Conservation (phyloP, 108 stramenopile genomes). For the Cylindrotheca fusiformis region DNA sequence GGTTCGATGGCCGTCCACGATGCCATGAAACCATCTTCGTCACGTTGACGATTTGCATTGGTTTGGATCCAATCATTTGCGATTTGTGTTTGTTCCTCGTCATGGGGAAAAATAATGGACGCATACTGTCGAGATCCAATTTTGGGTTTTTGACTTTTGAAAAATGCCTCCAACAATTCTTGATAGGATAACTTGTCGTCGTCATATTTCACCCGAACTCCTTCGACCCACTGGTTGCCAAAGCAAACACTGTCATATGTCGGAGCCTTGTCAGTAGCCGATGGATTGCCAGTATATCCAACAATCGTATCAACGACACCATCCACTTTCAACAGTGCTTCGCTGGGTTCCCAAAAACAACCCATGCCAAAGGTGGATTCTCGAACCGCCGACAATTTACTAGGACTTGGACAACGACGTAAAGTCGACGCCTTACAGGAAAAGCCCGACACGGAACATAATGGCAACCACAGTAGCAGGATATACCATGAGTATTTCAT, state of each 20-base stretch:
- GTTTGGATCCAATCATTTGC: constrained; percentile 22
- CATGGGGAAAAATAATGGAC: constrained; percentile 64
- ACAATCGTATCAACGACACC: constrained; percentile 65
- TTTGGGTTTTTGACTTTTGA: constrained; percentile 61
- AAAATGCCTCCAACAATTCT: constrained; percentile 59
- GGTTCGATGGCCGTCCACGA: constrained; percentile 55
- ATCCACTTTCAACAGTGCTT: constrained; percentile 52
- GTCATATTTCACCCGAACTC: constrained; percentile 60
- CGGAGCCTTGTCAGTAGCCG: constrained; percentile 37
- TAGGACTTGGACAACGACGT: no score
- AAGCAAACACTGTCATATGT: constrained; percentile 66
- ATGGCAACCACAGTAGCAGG: no score
- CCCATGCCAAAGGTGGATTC: constrained; percentile 76
- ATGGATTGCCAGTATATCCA: constrained; percentile 67
- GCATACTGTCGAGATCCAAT: constrained; percentile 65
- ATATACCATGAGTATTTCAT: no score
- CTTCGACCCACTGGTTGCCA: constrained; percentile 47
- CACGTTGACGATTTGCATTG: constrained; percentile 11
- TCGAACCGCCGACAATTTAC: constrained; percentile 24
- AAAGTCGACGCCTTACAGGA: no score
- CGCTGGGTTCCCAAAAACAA: constrained; percentile 82
- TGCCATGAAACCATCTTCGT: constrained; percentile 37
- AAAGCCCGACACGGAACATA: no score
- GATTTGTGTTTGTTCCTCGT: constrained; percentile 37
- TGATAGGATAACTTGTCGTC: constrained; percentile 47